These are phyloP conservation scores for Cyberlindnera mississippiensis DNA, from an alignment of 805 yeast genomes.

Conservation along the genomic window DNA sequence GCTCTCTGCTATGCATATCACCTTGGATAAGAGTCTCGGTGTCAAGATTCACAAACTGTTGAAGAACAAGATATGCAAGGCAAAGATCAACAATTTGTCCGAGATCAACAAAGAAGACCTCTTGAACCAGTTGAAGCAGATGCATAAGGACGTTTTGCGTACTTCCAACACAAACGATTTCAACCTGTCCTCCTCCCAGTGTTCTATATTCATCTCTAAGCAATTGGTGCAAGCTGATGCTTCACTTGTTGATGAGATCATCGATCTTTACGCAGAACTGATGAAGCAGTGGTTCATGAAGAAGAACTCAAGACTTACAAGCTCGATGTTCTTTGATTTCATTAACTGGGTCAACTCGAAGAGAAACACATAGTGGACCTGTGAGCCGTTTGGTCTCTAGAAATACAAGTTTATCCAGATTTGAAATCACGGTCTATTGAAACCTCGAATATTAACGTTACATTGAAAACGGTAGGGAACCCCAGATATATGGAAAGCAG, in stretches of 20 bases:
- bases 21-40: constrained; percentile 67
- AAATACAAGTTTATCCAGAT: too few relatives aligned
- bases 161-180: constrained; percentile 35
- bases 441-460: too few relatives aligned
- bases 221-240: constrained; percentile 38
- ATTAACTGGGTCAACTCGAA: constrained; percentile 73
- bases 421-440: too few relatives aligned
- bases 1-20: constrained; percentile 55
- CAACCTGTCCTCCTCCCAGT: constrained; percentile 48
- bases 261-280: constrained; percentile 52
- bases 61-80: constrained; percentile 54
- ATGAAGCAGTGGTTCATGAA: constrained; percentile 59
- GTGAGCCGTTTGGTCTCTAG: too few relatives aligned
- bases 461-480: too few relatives aligned
- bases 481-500: too few relatives aligned
- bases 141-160: constrained; percentile 40
- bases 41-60: constrained; percentile 71
- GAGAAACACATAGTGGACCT: too few relatives aligned
- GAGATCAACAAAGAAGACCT: constrained; percentile 22
- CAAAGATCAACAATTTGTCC: constrained; percentile 28
- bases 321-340: constrained; percentile 67
- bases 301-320: constrained; percentile 42
- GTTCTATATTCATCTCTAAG: constrained; percentile 64
- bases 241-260: constrained; percentile 37
- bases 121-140: constrained; percentile 30